These are phyloP conservation scores for Kluyveromyces marxianus DNA, from an alignment of 1,139 yeast genomes.

Conservation along the genomic window DNA sequence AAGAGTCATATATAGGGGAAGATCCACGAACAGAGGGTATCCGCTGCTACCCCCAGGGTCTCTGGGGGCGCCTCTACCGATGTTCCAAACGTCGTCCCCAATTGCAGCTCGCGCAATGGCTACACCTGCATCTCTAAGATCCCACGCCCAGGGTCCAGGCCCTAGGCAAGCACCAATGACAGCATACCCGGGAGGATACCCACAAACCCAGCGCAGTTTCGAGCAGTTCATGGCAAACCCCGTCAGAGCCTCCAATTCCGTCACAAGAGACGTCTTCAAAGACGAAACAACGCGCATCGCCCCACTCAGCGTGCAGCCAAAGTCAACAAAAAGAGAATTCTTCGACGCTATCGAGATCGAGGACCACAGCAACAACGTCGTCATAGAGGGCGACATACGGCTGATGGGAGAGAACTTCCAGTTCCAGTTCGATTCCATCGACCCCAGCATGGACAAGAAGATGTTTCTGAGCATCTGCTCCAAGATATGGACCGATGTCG, in stretches of 20 bases:
- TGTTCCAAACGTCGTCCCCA: conserved; percentile 3
- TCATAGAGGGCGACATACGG: conserved; percentile 4
- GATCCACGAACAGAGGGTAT: conserved; percentile 6
- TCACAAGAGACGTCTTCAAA: conserved; percentile 6
- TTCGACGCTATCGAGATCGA: conserved; percentile 4
- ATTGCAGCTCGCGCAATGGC: neutral
- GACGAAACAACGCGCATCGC: conserved; percentile 3
- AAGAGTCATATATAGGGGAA: conserved; percentile 8
- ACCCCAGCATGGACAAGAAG: conserved; percentile 23
- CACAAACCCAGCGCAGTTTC: conserved; percentile 1
- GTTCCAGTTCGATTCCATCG: conserved; percentile 21
- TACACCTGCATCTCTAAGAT: neutral
- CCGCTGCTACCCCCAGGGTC: no score
- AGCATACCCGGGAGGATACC: neutral
- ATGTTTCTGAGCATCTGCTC: conserved; percentile 31
- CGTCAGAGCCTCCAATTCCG: conserved; percentile 6
- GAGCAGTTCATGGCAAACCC: conserved; percentile 1
- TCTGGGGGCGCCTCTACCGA: neutral
- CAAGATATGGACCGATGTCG: conserved; percentile 28
- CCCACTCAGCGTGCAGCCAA: conserved; percentile 3
- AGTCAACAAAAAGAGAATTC: conserved; percentile 3
- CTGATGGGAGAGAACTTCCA: conserved; percentile 19
- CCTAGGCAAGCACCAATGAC: neutral
- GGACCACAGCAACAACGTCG: conserved; percentile 4
- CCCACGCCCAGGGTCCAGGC: neutral